phyloP scores from a whole-genome alignment of 164 flowering plant species.

The Liquidambar formosana region DNA sequence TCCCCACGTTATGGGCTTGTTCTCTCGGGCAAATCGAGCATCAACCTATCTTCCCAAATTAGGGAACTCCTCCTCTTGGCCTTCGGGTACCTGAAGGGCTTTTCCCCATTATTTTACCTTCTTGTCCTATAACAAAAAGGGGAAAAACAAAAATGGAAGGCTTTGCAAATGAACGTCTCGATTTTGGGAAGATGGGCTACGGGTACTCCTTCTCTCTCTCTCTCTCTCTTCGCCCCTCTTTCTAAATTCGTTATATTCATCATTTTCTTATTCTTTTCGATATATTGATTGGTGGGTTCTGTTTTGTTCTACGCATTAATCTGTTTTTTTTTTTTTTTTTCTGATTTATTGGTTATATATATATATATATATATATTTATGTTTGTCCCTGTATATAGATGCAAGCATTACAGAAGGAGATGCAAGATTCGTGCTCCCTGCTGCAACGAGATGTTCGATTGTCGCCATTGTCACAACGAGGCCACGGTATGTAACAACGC shows the following conservation, averaged over 20 bases:
- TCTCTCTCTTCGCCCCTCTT: no score
- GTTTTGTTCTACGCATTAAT: not conserved
- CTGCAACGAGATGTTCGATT: conserved; percentile 76
- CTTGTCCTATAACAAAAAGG: not conserved
- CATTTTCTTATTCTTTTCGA: not conserved
- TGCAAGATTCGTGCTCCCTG: conserved; percentile 93
- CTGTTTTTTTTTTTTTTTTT: not conserved
- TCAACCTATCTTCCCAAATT: conserved; percentile 24
- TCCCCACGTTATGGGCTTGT: not conserved
- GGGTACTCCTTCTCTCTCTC: conserved; percentile 46
- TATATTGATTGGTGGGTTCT: not conserved
- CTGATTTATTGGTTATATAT: not conserved
- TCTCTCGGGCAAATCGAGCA: no score
- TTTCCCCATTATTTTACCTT: not conserved
- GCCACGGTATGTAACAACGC: conserved; percentile 42
- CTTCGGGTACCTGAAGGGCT: not conserved
- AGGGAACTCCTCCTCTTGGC: no score
- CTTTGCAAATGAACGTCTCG: conserved; percentile 55
- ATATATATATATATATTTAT: no score
- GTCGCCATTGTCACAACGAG: conserved; percentile 98
- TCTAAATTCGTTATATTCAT: no score
- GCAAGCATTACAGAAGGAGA: conserved; percentile 88
- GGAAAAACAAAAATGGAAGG: conserved; percentile 47
- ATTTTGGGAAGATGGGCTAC: conserved; percentile 83
- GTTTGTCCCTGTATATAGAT: no score